Conservation (phyloP, 208 protist genomes). For the Wallacemonas collosoma region DNA sequence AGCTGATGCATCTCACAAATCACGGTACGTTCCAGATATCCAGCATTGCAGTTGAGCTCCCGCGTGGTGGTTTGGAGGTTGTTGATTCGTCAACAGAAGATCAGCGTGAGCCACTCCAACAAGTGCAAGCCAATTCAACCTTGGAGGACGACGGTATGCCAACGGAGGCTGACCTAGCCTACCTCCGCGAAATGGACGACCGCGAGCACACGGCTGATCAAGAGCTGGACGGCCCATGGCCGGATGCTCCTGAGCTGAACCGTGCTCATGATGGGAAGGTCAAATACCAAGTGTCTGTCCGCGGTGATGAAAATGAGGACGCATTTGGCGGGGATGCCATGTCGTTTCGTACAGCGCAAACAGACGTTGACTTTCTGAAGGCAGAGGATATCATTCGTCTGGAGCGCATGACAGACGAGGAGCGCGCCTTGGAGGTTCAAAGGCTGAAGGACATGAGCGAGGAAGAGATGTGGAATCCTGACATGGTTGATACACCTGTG, state of each 20-base stretch:
- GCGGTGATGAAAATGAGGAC: conserved; percentile 50
- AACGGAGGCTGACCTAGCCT: conserved; percentile 76
- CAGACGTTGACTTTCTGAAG: conserved; percentile 84
- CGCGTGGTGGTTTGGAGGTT: conserved; percentile 29
- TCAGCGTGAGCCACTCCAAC: conserved; percentile 68
- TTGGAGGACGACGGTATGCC: conserved; percentile 69
- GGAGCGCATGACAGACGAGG: conserved; percentile 87
- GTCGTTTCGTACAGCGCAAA: conserved; percentile 77
- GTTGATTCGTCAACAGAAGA: conserved; percentile 55
- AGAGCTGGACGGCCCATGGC: conserved; percentile 52
- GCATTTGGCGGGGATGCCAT: conserved; percentile 59
- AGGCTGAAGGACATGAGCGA: conserved; percentile 75
- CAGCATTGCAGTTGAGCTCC: conserved; percentile 40
- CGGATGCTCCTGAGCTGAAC: conserved; percentile 51
- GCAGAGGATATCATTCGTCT: conserved; percentile 79
- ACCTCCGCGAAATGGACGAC: conserved; percentile 36
- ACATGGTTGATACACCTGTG: conserved; percentile 86
- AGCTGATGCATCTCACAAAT: conserved; percentile 88
- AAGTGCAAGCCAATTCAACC: conserved; percentile 79
- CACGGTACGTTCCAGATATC: conserved; percentile 87
- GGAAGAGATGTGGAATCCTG: conserved; percentile 82
- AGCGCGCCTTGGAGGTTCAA: conserved; percentile 70
- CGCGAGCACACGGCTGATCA: conserved; percentile 20
- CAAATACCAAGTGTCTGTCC: conserved; percentile 19
- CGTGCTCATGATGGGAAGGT: not conserved